Evolutionary conservation across 1,139 yeast genomes (phyloP).

Genomic region (Sporopachydermia cereana): DNA sequence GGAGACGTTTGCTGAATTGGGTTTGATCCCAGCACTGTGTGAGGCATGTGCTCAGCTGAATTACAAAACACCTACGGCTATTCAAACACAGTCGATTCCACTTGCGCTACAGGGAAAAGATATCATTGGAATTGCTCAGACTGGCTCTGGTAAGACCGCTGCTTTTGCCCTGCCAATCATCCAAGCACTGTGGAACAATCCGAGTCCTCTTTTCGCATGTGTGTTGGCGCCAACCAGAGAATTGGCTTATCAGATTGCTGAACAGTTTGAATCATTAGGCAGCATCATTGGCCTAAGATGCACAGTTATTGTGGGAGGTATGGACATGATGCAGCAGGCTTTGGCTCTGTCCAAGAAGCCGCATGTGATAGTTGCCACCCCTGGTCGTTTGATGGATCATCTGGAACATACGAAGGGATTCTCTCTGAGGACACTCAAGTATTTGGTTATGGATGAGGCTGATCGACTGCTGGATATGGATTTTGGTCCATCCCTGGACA

Average conservation of each 20-base stretch:
- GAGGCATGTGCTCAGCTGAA: slow-evolving; percentile 55
- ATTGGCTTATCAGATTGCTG: slow-evolving; percentile 89
- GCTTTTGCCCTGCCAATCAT: slow-evolving; percentile 85
- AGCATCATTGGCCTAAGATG: slow-evolving; percentile 80
- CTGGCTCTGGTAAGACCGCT: slow-evolving; percentile 50
- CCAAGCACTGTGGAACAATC: slow-evolving; percentile 83
- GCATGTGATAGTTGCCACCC: slow-evolving; percentile 90
- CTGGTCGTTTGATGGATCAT: slow-evolving; percentile 93
- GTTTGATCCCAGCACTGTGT: slow-evolving; percentile 59
- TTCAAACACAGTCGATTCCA: slow-evolving; percentile 86
- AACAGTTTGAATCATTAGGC: slow-evolving; percentile 91
- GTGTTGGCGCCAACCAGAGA: slow-evolving; percentile 96
- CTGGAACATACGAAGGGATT: slow-evolving; percentile 92
- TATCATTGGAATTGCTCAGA: slow-evolving; percentile 20
- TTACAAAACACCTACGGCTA: slow-evolving; percentile 75
- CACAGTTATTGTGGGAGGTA: slow-evolving; percentile 90
- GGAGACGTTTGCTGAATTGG: slow-evolving; percentile 22
- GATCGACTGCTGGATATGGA: slow-evolving; percentile 93
- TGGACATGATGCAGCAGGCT: slow-evolving; percentile 98
- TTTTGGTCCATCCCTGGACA: slow-evolving; percentile 88
- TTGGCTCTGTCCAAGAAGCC: slow-evolving; percentile 89
- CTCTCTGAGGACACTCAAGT: slow-evolving; percentile 65
- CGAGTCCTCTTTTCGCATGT: slow-evolving; percentile 77
- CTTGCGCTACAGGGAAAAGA: slow-evolving; percentile 67
- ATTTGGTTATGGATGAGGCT: slow-evolving; percentile 92